These are phyloP conservation scores for Arachnomyces sp. DNA, from an alignment of 2,329 filamentous ascomycete genomes.

Conservation along the genomic window DNA sequence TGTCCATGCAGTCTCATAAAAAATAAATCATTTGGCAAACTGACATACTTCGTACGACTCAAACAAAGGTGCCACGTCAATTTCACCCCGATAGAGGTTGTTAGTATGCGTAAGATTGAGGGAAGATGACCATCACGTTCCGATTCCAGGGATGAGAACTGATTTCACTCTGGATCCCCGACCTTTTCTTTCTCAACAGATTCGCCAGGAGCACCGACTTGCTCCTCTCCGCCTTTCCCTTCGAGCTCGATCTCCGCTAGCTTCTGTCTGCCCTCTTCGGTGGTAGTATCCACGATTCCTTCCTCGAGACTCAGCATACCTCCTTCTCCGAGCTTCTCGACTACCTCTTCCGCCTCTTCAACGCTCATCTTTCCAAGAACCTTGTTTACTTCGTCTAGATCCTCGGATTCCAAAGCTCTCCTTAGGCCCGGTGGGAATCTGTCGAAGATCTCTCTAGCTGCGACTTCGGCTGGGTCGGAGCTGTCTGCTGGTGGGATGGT, in stretches of 20 bases:
- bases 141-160: too few relatives aligned
- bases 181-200: conserved; percentile 30
- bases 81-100: too few relatives aligned
- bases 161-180: conserved; percentile 28
- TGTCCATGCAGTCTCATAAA: too few relatives aligned
- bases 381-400: conserved; percentile 78
- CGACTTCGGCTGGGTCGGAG: conserved; percentile 54
- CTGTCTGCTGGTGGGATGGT: conserved; percentile 64
- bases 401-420: conserved; percentile 78
- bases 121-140: too few relatives aligned
- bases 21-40: too few relatives aligned
- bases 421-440: conserved; percentile 73
- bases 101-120: too few relatives aligned
- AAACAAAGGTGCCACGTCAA: too few relatives aligned
- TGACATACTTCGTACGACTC: too few relatives aligned
- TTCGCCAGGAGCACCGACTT: conserved; percentile 52
- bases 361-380: conserved; percentile 84
- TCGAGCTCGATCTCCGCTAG: conserved; percentile 66
- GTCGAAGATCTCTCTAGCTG: conserved; percentile 70
- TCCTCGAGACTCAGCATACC: conserved; percentile 87
- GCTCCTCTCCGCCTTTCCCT: conserved; percentile 23
- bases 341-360: conserved; percentile 76
- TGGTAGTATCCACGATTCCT: conserved; percentile 91
- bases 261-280: conserved; percentile 71
- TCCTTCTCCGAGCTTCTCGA: conserved; percentile 71